Evolutionary conservation across 805 yeast genomes (phyloP).

Genomic region (Barnettozyma wickerhamii): DNA sequence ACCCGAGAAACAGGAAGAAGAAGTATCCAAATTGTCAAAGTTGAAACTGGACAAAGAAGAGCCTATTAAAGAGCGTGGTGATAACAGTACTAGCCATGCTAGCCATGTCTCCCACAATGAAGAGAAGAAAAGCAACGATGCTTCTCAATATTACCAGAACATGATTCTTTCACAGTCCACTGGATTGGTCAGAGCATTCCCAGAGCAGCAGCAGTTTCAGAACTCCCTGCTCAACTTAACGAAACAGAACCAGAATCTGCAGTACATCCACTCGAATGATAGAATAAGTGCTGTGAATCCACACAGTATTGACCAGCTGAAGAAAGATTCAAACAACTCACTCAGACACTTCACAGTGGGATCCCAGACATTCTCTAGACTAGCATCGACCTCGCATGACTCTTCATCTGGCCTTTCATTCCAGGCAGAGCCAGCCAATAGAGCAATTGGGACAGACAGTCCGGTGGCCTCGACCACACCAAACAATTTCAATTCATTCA

Average conservation of each 20-base stretch:
- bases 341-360: constrained; percentile 23
- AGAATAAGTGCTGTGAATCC: constrained; percentile 15
- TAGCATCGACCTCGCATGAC: constrained; percentile 16
- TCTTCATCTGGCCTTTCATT: constrained; percentile 20
- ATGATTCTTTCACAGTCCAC: constrained; percentile 50
- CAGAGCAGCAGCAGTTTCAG: constrained; percentile 28
- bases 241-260: constrained; percentile 10
- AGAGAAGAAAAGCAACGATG: constrained; percentile 12
- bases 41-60: constrained; percentile 3
- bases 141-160: constrained; percentile 33
- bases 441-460: constrained; percentile 11
- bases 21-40: too few relatives aligned
- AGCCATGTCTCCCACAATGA: constrained; percentile 5
- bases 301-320: not conserved
- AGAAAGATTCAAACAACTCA: constrained; percentile 19
- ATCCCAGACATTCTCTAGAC: constrained; percentile 5
- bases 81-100: constrained; percentile 4
- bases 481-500: constrained; percentile 38
- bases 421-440: constrained; percentile 21
- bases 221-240: constrained; percentile 22
- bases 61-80: too few relatives aligned
- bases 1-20: too few relatives aligned
- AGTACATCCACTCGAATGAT: constrained; percentile 28
- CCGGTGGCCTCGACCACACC: constrained; percentile 15
- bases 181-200: constrained; percentile 41